Percentiles rank a stretch among this genome's conserved stretches.
phyloP scores from a whole-genome alignment of 2,329 filamentous ascomycete genomes.

The Xylaria digitata region DNA sequence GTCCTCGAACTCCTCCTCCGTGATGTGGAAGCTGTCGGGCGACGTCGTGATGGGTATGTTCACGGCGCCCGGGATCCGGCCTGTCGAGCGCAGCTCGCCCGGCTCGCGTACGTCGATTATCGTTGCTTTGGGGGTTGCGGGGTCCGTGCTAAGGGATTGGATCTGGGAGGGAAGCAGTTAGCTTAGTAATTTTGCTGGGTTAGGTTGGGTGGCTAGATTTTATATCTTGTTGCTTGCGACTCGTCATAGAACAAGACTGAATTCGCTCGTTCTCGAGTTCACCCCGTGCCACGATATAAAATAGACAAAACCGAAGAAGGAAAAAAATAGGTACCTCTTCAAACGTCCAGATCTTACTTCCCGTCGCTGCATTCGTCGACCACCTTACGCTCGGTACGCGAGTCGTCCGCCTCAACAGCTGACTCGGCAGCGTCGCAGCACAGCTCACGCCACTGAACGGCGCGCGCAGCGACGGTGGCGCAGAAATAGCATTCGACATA shows the following conservation, averaged over 20 bases:
- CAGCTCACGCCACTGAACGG: not conserved
- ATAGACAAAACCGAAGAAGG: not conserved
- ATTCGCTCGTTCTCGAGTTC: too few species aligned
- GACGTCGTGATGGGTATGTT: slow-evolving; percentile 84
- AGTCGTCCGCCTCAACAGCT: too few species aligned
- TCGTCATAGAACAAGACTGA: too few species aligned
- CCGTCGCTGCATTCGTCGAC: slow-evolving; percentile 43
- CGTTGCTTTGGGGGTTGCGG: too few species aligned
- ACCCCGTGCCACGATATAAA: too few species aligned
- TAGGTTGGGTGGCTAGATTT: not conserved
- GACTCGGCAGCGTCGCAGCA: too few species aligned
- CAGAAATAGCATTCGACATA: not conserved
- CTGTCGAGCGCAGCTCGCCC: slow-evolving; percentile 69
- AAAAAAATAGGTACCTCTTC: slow-evolving; percentile 46
- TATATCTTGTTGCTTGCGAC: too few species aligned
- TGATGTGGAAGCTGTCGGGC: slow-evolving; percentile 83
- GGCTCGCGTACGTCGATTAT: slow-evolving; percentile 77
- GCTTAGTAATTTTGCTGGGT: slow-evolving; percentile 1
- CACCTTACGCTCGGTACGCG: slow-evolving; percentile 30
- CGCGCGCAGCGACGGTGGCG: slow-evolving; percentile 4
- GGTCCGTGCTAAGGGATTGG: slow-evolving; percentile 35
- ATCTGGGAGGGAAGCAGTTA: slow-evolving; percentile 32
- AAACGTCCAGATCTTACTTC: slow-evolving; percentile 48
- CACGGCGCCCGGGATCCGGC: slow-evolving; percentile 81
- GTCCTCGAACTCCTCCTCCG: slow-evolving; percentile 82